Conservation (phyloP, 129 eudicot species). For the Flaveria bidentis region DNA sequence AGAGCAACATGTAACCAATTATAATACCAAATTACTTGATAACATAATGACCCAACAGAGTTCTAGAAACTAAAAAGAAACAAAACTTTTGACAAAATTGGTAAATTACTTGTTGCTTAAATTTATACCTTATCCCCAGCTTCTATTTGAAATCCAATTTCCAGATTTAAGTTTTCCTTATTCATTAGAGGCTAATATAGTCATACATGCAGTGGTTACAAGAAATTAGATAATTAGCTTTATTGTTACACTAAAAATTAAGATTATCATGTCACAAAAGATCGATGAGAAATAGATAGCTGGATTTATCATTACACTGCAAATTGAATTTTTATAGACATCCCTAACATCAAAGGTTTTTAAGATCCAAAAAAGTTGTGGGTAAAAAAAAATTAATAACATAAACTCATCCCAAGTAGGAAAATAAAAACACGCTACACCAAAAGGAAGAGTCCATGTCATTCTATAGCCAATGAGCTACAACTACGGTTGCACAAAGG, state of each 20-base stretch:
- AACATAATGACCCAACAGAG: conserved; percentile 17
- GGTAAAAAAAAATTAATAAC: not conserved
- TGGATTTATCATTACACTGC: no score
- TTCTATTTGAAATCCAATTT: conserved; percentile 1
- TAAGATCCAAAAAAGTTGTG: not conserved
- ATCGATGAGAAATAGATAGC: no score
- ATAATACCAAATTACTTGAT: not conserved
- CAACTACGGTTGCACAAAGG: no score
- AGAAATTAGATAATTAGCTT: not conserved
- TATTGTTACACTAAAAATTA: not conserved
- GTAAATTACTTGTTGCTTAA: no score
- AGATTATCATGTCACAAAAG: no score
- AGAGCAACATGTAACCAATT: conserved; percentile 19
- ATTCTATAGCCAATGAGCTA: not conserved
- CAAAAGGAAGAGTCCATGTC: conserved; percentile 4
- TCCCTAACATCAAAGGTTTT: not conserved
- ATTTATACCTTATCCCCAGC: not conserved
- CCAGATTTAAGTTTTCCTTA: not conserved
- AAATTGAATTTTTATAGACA: not conserved
- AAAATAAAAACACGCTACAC: conserved; percentile 7
- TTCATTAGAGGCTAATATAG: not conserved
- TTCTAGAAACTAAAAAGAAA: conserved; percentile 4
- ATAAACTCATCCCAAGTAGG: not conserved
- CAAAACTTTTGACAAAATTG: not conserved
- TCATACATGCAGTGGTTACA: conserved; percentile 2